Evolutionary conservation across 371 early-diverging fungal genomes (phyloP), one percentile per base, ranked within the genome.

Genomic region (Circinella umbellata): DNA sequence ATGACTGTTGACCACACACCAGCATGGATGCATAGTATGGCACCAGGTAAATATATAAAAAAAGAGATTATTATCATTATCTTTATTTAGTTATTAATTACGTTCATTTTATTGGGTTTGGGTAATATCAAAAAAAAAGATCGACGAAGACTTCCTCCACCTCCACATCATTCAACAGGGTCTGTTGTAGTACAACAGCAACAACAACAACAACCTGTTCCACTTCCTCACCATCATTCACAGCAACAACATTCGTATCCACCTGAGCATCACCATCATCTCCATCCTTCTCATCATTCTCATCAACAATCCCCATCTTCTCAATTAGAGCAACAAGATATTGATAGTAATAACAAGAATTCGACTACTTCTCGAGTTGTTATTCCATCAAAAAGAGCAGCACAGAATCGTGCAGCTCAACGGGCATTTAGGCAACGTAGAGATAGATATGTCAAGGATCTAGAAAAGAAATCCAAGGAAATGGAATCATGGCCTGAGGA

Each of bases 401-500:
- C 69, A 10, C 84, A 84, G 59, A 84, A 84, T 51, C 69, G 84
- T 57, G 81, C 81, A 17, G 84, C 84, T 4, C 84, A 84, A 62
- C 76, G 78, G 20, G 81, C 84, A 6, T 84, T 84, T 79, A 73
- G 84, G 4, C 81, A 84, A 65, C 59, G 84, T 48, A 47, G 84
- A 62, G 84, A 84, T 39, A 77, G 76, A 48, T 84, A 84, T 61
- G 80, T 84, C 14, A 81, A 81, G 48, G 84, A 84, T 46, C 69
- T 84, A n/a, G 84, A 84, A 66, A 66, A 70, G 4, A 78, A 76
- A 42, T 77, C 76, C n/a, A 81, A 79, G 48, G 79, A 76, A 59
- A 80, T 81, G 79, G 80, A 84, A 27, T 74, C 75, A 14, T 84
- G 85, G 64, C 80, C 86, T 36, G 79, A 81, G 13, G 82, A 84